A percentile compares a stretch with the other conserved stretches of the same genome.
These are phyloP conservation scores for Fusarium staphyleae DNA, from an alignment of 2,329 filamentous ascomycete species.

Conservation along the genomic window DNA sequence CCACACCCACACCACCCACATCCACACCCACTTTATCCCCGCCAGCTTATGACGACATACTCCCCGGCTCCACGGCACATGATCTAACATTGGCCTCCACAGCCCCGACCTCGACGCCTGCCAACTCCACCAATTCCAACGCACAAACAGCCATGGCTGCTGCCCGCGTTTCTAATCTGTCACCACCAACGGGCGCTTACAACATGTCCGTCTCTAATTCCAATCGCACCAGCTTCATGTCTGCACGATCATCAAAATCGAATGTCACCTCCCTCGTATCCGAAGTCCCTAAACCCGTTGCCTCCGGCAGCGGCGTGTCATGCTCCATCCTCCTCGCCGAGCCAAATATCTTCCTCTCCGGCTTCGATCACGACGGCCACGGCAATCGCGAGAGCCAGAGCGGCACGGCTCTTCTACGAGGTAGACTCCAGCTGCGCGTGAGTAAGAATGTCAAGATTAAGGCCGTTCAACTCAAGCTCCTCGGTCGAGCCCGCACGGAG, in stretches of 20 bases:
- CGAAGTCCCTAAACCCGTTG: constrained; percentile 75
- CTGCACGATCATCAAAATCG: constrained; percentile 59
- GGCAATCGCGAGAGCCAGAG: constrained; percentile 58
- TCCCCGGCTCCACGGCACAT: constrained; percentile 35
- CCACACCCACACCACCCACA: not conserved
- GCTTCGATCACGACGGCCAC: constrained; percentile 76
- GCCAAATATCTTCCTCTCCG: constrained; percentile 79
- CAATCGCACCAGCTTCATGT: constrained; percentile 59
- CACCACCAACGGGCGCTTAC: constrained; percentile 32
- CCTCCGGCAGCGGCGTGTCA: constrained; percentile 76
- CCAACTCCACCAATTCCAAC: constrained; percentile 28
- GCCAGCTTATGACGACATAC: constrained; percentile 45
- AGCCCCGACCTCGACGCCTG: constrained; percentile 26
- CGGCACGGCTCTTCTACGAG: constrained; percentile 85
- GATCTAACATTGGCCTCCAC: constrained; percentile 37
- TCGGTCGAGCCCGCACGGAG: constrained; percentile 85
- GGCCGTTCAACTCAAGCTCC: constrained; percentile 84
- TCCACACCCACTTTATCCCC: constrained; percentile 19
- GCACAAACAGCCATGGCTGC: constrained; percentile 37
- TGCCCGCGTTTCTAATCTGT: constrained; percentile 31
- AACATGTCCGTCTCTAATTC: constrained; percentile 30
- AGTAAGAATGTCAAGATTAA: constrained; percentile 94
- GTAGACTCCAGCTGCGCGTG: constrained; percentile 80
- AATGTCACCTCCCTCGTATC: constrained; percentile 59
- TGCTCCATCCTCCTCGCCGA: constrained; percentile 80